Base-by-base conservation (phyloP, 108 stramenopile species). In the Pseudonitzschia delicatissima region DNA sequence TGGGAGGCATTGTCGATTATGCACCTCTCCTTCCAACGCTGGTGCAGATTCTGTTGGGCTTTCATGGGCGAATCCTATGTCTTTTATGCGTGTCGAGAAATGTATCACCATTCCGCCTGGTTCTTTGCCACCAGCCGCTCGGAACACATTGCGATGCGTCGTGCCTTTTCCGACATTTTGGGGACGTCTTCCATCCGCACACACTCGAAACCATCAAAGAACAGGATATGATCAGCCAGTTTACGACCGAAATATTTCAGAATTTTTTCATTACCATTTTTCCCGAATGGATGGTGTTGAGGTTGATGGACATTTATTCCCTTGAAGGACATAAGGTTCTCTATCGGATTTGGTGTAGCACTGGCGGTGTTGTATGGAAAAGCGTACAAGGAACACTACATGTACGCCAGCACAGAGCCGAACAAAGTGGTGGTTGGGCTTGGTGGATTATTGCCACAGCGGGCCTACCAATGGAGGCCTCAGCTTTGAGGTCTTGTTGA, bases 251-350 rank as follows among this genome's bases (percentile, higher is more conserved):
- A 13, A 77, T 93, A 1, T 93, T 93, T 59, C 81, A 76, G 36
- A 61, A 89, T 36, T 87, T 93, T 55, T 90, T 93, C 64, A 28
- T 35, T 0, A 58, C 66, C 35, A 70, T 90, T 21, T 57, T 93
- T 58, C 86, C 79, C 3, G 64, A 74, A 53, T 61, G 62, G 21
- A 72, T 74, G 51, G 78, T 88, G 11, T 23, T 83, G 9, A 79
- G 84, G 4, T 74, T 93, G 52, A 79, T 93, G 82, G 92, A 93
- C 71, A 82, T 93, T 29, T 93, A 85, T 67, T 71, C 86, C 23
- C 55, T 88, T 40, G 92, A 93, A 71, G 92, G 92, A 32, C 72
- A 48, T 64, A 93, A 93, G 67, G 84, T 80, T 12, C 47, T 90
- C 8, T 93, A n/a, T 93, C 61, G 80, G 92, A 18, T 68, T 90